Percentiles rank a stretch among this genome's conserved stretches.
Conservation (phyloP, 2,329 filamentous ascomycete species). For the Colletotrichum sp. region DNA sequence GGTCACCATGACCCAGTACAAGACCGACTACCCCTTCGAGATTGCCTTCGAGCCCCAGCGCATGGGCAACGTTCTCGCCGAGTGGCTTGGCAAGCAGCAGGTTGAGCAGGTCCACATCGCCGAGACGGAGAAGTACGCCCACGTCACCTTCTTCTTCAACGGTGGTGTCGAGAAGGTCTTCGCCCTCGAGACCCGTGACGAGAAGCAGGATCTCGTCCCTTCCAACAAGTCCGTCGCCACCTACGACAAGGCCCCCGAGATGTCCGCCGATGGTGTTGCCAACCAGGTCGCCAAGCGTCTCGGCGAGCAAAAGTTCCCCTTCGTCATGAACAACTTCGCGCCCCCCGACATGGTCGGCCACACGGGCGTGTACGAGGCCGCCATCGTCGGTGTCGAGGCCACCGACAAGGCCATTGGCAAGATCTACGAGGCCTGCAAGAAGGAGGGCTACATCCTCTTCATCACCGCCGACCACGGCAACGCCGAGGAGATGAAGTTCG, state of each 20-base stretch:
- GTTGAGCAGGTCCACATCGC: slow-evolving; percentile 95
- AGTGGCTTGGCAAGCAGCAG: slow-evolving; percentile 90
- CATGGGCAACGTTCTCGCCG: slow-evolving; percentile 98
- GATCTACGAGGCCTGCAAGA: slow-evolving; percentile 93
- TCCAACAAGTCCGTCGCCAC: slow-evolving; percentile 91
- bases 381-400: slow-evolving; percentile 80
- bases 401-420: slow-evolving; percentile 94
- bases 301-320: slow-evolving; percentile 84
- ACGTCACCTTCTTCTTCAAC: slow-evolving; percentile 99
- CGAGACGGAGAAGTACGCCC: slow-evolving; percentile 99
- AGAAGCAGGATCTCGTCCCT: slow-evolving; percentile 77
- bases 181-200: slow-evolving; percentile 87
- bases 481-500: slow-evolving; percentile 98
- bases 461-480: slow-evolving; percentile 98
- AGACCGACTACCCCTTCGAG: slow-evolving; percentile 90
- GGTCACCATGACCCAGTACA: slow-evolving; percentile 99
- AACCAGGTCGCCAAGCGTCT: slow-evolving; percentile 90
- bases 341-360: slow-evolving; percentile 99
- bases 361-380: slow-evolving; percentile 96
- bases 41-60: slow-evolving; percentile 92
- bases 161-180: slow-evolving; percentile 97
- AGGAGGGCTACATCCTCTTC: slow-evolving; percentile 91
- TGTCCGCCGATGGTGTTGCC: slow-evolving; percentile 91
- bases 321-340: slow-evolving; percentile 99
- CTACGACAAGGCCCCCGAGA: slow-evolving; percentile 93